Evolutionary conservation across 768 basidiomycete species (phyloP), one percentile per base, ranked within the genome.

Genomic region (Tricholomella constricta): DNA sequence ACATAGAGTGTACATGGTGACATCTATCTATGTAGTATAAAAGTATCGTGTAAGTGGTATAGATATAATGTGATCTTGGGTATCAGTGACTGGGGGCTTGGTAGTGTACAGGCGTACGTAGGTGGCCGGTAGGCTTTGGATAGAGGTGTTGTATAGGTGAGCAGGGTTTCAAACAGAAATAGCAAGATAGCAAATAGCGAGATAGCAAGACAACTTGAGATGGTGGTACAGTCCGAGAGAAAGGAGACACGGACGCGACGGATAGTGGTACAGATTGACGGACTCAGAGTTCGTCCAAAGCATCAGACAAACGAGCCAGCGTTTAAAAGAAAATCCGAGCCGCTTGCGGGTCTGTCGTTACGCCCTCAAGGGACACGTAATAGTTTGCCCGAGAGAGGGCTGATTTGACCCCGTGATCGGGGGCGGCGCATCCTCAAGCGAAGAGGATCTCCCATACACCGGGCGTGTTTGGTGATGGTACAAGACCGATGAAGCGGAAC

Each of bases 391-490:
- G 19, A 45, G 6, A 15, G 17, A 6, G 5, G 20, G 17, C 4
- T 22, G 3, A 19, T 19, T 19, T 40, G 44, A 45, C 31, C 31
- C 31, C 31, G 10, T 32, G 31, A 32, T 32, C 4, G 31, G 31
- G 31, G 31, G 31, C 31, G 25, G 17, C 19, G 40, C 17, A 3
- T 20, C 25, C 8, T 47, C 32, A 48, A 7, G 35, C 46, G 14
- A 48, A 26, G 22, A 23, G 34, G 35, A 37, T 26, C 35, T 48
- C 46, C 46, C 46, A 48, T 26, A 48, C 35, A 25, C 46, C 46
- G 3, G 46, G 46, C 22, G 11, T 22, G 45, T 12, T 23, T 4
- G 46, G 20, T 15, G 46, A 36, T 14, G 46, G 46, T 7, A 25
- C 23, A 11, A 48, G 23, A 6, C 46, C 46, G 9, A 37, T 19